phyloP scores from a whole-genome alignment of 805 yeast species.

The Metschnikowia borealis region DNA sequence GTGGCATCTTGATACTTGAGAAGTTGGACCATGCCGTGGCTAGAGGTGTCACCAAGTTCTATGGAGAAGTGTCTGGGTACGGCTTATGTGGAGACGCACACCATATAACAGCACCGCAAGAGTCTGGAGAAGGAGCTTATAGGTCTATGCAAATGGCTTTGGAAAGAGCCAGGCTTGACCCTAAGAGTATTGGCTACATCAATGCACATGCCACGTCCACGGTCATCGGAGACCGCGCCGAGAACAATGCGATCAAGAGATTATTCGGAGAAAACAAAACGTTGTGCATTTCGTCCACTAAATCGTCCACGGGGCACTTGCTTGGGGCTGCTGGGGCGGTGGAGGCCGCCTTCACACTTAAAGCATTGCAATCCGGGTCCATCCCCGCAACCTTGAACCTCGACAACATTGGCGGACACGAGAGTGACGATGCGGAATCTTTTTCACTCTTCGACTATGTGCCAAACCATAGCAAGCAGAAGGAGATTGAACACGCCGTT shows the following conservation, averaged over 20 bases:
- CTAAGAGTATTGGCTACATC: slow-evolving; percentile 61
- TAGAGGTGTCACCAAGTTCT: slow-evolving; percentile 54
- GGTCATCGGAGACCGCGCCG: slow-evolving; percentile 82
- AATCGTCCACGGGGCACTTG: slow-evolving; percentile 90
- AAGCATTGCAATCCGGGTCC: slow-evolving; percentile 52
- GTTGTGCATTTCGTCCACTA: slow-evolving; percentile 70
- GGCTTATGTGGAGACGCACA: slow-evolving; percentile 90
- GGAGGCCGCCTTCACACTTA: slow-evolving; percentile 76
- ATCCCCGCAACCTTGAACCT: slow-evolving; percentile 84
- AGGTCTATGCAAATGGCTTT: slow-evolving; percentile 81
- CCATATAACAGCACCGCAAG: slow-evolving; percentile 89
- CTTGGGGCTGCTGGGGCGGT: slow-evolving; percentile 96
- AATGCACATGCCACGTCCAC: slow-evolving; percentile 99
- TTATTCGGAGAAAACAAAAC: slow-evolving; percentile 41
- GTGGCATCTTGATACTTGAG: slow-evolving; percentile 78
- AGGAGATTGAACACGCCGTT: slow-evolving; percentile 53
- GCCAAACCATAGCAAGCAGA: slow-evolving; percentile 39
- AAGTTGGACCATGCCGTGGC: slow-evolving; percentile 66
- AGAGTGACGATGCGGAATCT: slow-evolving; percentile 38
- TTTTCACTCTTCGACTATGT: slow-evolving; percentile 57
- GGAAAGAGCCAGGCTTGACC: slow-evolving; percentile 43
- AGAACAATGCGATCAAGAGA: slow-evolving; percentile 64
- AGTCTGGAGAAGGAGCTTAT: slow-evolving; percentile 78
- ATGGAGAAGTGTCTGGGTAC: slow-evolving; percentile 82
- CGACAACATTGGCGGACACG: slow-evolving; percentile 46